Percentiles rank a stretch among this genome's conserved stretches.
Conservation (phyloP, 176 grass and related monocot species). For the Cocos nucifera region DNA sequence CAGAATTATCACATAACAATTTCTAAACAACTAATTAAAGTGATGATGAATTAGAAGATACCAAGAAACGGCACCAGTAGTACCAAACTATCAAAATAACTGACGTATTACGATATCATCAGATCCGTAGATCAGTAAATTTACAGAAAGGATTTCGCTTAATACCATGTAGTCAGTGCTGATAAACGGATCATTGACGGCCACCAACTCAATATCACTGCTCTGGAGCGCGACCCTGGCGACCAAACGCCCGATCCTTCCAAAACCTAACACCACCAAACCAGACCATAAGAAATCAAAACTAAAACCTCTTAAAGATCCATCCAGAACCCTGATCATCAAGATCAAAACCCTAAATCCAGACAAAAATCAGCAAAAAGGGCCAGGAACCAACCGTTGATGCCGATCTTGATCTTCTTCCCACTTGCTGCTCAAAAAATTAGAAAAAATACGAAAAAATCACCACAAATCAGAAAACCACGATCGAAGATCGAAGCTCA, state of each 20-base stretch:
- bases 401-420: constrained; percentile 55
- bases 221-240: constrained; percentile 63
- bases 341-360: neutral
- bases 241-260: constrained; percentile 63
- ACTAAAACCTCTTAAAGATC: neutral
- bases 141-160: neutral
- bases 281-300: too few species aligned
- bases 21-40: too few species aligned
- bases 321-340: neutral
- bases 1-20: too few species aligned
- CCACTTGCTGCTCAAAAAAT: too few species aligned
- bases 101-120: neutral
- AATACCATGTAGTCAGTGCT: constrained; percentile 64
- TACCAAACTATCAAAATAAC: too few species aligned
- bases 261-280: constrained; percentile 32
- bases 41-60: too few species aligned
- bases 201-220: constrained; percentile 61
- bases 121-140: neutral
- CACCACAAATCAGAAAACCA: too few species aligned
- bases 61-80: too few species aligned
- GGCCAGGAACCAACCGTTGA: constrained; percentile 35
- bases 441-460: too few species aligned
- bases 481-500: too few species aligned
- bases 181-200: constrained; percentile 68
- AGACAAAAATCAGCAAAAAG: neutral